phyloP scores from a whole-genome alignment of 225 moss, liverwort and hornwort species.

The Pseudisothecium myosuroides region DNA sequence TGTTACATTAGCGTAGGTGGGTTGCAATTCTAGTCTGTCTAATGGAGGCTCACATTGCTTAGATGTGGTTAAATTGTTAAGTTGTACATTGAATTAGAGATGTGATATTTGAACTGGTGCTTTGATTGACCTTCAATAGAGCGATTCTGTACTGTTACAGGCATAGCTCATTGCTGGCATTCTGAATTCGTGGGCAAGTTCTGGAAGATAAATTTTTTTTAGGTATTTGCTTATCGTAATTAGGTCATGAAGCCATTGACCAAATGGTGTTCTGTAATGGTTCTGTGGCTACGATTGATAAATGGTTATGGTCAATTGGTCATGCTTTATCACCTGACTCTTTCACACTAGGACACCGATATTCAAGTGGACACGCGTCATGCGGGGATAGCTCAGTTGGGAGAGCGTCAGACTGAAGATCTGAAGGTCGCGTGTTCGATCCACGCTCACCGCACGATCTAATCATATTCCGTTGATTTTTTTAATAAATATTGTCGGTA shows the following conservation, averaged over 20 bases:
- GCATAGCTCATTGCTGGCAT: not conserved
- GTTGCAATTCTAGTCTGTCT: not conserved
- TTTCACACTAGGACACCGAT: accelerated
- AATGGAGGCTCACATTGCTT: not conserved
- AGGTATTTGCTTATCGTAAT: not conserved
- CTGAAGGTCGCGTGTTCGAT: not conserved
- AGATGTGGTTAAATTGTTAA: not conserved
- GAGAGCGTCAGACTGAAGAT: not conserved
- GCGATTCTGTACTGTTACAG: not conserved
- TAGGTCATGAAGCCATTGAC: not conserved
- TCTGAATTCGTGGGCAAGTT: not conserved
- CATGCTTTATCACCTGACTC: accelerated
- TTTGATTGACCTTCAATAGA: no score
- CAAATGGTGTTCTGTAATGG: no score
- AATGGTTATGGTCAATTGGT: no score
- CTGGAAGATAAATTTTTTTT: no score
- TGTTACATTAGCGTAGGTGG: not conserved
- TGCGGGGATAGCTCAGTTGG: not conserved
- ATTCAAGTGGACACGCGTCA: accelerated
- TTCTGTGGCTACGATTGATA: not conserved
- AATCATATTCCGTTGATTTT: no score
- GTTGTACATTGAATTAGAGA: not conserved
- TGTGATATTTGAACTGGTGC: not conserved
- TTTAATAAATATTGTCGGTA: not conserved
- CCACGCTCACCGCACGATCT: not conserved